phyloP scores from a whole-genome alignment of 495 filamentous ascomycete species.

The Chaetomium cochliodes region DNA sequence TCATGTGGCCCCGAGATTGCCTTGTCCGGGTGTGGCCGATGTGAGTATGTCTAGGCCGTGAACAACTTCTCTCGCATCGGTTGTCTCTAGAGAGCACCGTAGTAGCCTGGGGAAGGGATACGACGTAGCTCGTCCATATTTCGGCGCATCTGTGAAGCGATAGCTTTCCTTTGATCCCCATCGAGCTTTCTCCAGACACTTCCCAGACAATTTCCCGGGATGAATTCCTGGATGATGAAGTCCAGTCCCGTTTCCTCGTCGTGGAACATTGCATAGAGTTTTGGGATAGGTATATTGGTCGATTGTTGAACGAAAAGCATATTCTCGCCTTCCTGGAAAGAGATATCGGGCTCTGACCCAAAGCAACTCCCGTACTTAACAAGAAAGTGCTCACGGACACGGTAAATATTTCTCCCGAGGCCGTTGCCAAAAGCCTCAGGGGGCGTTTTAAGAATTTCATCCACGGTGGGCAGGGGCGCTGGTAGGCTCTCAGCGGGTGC shows the following conservation, averaged over 20 bases:
- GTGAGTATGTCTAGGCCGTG: neutral
- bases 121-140: neutral
- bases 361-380: neutral
- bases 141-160: neutral
- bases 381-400: neutral
- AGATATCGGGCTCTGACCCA: too few species aligned
- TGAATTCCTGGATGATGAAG: neutral
- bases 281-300: neutral
- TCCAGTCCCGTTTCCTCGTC: neutral
- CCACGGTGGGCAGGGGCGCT: too few species aligned
- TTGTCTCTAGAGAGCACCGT: neutral
- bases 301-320: neutral
- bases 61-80: neutral
- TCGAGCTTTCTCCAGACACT: neutral
- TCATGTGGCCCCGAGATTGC: neutral
- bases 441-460: too few species aligned
- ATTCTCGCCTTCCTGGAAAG: neutral
- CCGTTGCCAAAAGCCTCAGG: too few species aligned
- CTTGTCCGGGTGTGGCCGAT: neutral
- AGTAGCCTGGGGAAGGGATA: neutral
- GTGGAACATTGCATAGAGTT: neutral
- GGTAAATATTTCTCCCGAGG: neutral
- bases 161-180: neutral
- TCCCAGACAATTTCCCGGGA: neutral
- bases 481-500: too few species aligned